Percentiles rank a stretch among this genome's conserved stretches.
Conservation (phyloP, 768 basidiomycete genomes). For the Rhizopogon vinicolor region DNA sequence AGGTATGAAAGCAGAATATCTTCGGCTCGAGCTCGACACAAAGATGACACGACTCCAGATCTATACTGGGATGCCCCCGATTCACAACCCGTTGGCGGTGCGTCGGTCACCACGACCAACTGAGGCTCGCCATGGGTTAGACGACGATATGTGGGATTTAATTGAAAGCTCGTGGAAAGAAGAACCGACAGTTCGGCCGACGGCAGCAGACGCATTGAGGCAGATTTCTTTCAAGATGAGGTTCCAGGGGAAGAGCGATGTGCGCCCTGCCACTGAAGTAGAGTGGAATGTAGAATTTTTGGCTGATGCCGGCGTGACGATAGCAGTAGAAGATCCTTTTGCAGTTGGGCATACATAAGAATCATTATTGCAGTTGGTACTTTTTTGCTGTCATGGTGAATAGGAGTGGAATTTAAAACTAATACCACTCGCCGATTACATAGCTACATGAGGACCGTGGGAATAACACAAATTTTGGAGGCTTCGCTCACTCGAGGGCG, state of each 20-base stretch:
- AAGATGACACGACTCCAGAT: background rate
- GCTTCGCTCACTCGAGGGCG: background rate
- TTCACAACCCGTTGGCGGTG: background rate
- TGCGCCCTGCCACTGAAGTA: background rate
- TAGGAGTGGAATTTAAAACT: no score
- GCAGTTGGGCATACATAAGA: background rate
- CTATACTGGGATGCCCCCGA: background rate
- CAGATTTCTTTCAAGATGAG: background rate
- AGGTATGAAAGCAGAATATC: constrained; percentile 15
- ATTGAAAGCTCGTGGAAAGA: background rate
- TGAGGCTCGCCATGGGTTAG: background rate
- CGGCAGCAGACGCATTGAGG: background rate
- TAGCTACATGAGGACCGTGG: constrained; percentile 1
- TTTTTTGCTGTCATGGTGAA: no score
- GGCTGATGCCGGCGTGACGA: background rate
- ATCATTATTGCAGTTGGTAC: no score
- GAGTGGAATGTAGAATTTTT: background rate
- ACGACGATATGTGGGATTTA: constrained; percentile 4
- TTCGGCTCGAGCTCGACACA: background rate
- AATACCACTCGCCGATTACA: no score
- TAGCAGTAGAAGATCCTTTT: background rate
- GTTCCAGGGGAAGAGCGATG: background rate
- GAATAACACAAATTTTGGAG: background rate
- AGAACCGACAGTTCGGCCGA: background rate
- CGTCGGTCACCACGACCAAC: background rate